Evolutionary conservation across 129 eudicot species (phyloP), one percentile per base, ranked within the genome.

Genomic region (Centrapalus pauciflorus): DNA sequence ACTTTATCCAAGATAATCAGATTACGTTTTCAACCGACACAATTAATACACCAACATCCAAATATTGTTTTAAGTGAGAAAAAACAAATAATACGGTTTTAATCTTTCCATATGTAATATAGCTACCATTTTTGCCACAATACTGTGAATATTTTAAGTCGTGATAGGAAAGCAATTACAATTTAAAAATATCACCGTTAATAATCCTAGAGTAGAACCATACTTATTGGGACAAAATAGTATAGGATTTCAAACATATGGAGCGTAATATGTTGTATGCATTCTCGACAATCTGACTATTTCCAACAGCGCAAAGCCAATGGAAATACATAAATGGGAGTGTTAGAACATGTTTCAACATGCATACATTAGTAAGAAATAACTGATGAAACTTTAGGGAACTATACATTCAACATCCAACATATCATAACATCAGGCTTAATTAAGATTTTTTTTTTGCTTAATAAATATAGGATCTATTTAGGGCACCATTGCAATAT

Each of bases 171-270:
- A 43, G 51, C 21, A 14, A 55, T 55, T 55, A 55, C 29, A 55
- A 27, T 25, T 6, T 55, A 55, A n/a, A 20, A 55, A 56, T 56
- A 56, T 56, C 21, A 66, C 33, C 33, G 23, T 56, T n/a, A 25
- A 55, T 51, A 48, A 66, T 66, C 29, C 16, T 66, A 66, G 20
- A 34, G 32, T 66, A 30, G 32, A 66, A 66, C 29, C 49, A 23
- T 20, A 66, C 48, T 32, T 66, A 25, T 12, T 20, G 43, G 41
- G 71, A 49, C 16, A 26, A 30, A 63, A 24, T 12, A 1, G 6
- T 27, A 26, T 14, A n/a, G n/a, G n/a, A n/a, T 14, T n/a, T 14
- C 24, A 41, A 19, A 45, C 41, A 16, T 64, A 45, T 56, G 12
- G 24, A 28, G 62, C 32, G 28, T 56, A 55, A 56, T 26, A 56